Conservation (phyloP, 148 eudicot species). For the Heliosperma pusillum region DNA sequence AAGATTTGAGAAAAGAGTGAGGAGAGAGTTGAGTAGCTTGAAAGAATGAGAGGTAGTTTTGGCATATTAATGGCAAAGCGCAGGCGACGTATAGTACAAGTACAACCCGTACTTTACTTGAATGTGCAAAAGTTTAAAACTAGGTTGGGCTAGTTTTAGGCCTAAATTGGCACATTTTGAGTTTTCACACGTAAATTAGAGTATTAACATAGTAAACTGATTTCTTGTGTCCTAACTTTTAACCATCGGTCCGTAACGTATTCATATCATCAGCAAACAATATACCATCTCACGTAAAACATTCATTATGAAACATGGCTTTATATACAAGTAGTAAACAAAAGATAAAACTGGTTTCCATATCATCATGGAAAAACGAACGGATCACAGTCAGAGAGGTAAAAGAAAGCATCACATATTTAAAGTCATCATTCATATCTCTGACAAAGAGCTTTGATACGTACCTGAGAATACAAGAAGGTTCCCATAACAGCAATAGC, state of each 20-base stretch:
- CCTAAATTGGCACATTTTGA: neutral
- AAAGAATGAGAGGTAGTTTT: neutral
- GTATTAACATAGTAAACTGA: neutral
- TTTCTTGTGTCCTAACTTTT: neutral
- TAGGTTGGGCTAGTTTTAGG: neutral
- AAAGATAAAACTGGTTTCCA: neutral
- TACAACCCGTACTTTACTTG: neutral
- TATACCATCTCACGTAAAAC: neutral
- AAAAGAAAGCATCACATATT: neutral
- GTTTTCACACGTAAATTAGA: neutral
- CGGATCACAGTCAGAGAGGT: neutral
- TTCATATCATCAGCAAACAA: neutral
- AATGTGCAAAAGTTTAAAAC: neutral
- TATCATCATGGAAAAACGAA: neutral
- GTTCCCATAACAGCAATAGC: slow-evolving; percentile 85
- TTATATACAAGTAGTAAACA: neutral
- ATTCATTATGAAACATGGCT: neutral
- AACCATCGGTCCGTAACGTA: neutral
- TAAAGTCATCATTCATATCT: neutral
- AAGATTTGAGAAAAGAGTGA: neutral
- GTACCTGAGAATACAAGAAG: slow-evolving; percentile 85
- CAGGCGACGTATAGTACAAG: too few relatives aligned
- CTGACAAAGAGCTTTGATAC: neutral
- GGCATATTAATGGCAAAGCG: too few relatives aligned
- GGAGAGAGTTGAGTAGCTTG: neutral